A percentile compares a stretch with the other conserved stretches of the same genome.
These are phyloP conservation scores for Syzygium oleosum DNA, from an alignment of 345 rosid genomes.

Conservation along the genomic window DNA sequence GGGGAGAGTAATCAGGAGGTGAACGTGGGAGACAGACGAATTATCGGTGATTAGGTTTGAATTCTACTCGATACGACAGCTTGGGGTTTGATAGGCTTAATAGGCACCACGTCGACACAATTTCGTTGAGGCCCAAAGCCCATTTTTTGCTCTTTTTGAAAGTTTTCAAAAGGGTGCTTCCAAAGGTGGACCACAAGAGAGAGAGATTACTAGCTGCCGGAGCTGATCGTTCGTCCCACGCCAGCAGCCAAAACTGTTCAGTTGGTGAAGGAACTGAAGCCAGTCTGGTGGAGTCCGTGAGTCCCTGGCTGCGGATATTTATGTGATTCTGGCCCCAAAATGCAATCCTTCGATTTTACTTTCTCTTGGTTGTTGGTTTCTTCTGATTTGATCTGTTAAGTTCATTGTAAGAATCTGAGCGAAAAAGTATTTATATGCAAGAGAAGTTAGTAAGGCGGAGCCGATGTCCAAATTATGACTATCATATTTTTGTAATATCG, in stretches of 20 bases:
- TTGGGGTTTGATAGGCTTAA: not conserved
- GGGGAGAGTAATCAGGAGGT: not conserved
- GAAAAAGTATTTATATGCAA: not conserved
- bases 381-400: not conserved
- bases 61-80: not conserved
- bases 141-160: not conserved
- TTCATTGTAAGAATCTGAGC: not conserved
- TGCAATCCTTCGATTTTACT: not conserved
- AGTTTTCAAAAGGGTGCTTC: not conserved
- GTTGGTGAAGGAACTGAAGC: not conserved
- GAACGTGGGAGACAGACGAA: not conserved
- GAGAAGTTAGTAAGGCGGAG: not conserved
- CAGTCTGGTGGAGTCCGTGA: not conserved
- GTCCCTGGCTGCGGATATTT: not conserved
- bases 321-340: not conserved
- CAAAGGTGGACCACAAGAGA: not conserved
- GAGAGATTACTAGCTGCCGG: not conserved
- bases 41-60: not conserved
- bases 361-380: rapidly evolving
- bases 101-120: not conserved
- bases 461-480: not conserved
- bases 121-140: not conserved
- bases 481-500: not conserved
- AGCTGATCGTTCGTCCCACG: not conserved
- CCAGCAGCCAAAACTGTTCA: not conserved